A percentile compares a stretch with the other conserved stretches of the same genome.
These are phyloP conservation scores for Fragilaria crotonensis DNA, from an alignment of 108 stramenopile species.

Conservation along the genomic window DNA sequence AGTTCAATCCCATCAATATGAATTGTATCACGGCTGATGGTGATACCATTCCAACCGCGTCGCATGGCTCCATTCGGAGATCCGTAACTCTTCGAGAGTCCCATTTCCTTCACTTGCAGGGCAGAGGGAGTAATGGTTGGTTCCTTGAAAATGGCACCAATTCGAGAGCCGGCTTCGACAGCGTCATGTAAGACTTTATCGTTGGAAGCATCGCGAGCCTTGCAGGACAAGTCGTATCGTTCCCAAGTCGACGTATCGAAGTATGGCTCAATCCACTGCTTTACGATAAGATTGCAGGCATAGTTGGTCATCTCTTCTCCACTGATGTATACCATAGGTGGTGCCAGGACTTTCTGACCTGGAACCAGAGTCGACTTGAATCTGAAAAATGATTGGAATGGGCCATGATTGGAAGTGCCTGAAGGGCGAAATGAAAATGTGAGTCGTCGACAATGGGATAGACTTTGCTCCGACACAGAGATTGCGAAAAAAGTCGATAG, in stretches of 20 bases:
- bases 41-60: conserved; percentile 95
- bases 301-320: conserved; percentile 98
- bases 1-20: conserved; percentile 95
- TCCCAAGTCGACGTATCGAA: conserved; percentile 86
- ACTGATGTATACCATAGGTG: conserved; percentile 93
- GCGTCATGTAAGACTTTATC: conserved; percentile 89
- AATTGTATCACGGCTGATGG: conserved; percentile 95
- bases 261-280: conserved; percentile 92
- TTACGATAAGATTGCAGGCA: conserved; percentile 77
- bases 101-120: conserved; percentile 84
- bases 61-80: conserved; percentile 96
- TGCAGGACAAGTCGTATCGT: conserved; percentile 85
- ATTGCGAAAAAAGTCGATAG: too few relatives aligned
- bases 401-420: neutral
- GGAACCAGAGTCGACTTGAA: neutral
- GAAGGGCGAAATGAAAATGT: neutral
- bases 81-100: conserved; percentile 84
- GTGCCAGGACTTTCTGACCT: conserved; percentile 58
- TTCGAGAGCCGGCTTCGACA: conserved; percentile 81
- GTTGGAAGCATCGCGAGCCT: conserved; percentile 81
- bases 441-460: neutral
- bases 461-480: neutral
- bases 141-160: conserved; percentile 96
- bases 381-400: too few relatives aligned
- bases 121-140: conserved; percentile 94